phyloP scores from a whole-genome alignment of 1,139 yeast genomes.

The Wickerhamomyces sp. region DNA sequence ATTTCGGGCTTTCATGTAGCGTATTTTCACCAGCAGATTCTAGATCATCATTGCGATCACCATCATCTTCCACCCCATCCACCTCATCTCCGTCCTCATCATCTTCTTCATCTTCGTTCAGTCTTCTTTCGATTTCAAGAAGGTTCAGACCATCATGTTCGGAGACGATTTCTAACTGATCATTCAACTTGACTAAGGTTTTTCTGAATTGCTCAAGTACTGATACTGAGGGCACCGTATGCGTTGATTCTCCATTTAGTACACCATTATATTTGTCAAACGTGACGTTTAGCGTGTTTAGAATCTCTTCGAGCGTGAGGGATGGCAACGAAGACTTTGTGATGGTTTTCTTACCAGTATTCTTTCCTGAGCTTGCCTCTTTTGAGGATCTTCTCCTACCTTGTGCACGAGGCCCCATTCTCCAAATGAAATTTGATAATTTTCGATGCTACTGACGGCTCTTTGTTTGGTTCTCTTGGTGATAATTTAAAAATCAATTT shows the following conservation, averaged over 20 bases:
- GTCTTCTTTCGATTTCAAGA: conserved; percentile 12
- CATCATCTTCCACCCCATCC: conserved; percentile 6
- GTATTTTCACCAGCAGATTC: conserved; percentile 3
- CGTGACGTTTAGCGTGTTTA: conserved; percentile 46
- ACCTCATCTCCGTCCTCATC: conserved; percentile 7
- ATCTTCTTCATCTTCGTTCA: conserved; percentile 10
- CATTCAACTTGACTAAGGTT: conserved; percentile 42
- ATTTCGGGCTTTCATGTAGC: too few species aligned
- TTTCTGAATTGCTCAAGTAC: conserved; percentile 42
- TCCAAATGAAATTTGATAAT: too few species aligned
- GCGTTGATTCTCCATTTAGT: conserved; percentile 52
- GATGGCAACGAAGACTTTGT: conserved; percentile 27
- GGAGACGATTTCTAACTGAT: conserved; percentile 44
- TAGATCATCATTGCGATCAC: too few species aligned
- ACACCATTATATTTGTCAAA: conserved; percentile 58
- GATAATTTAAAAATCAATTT: too few species aligned
- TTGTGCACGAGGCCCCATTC: conserved; percentile 16
- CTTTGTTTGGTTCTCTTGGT: neutral
- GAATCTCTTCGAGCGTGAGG: conserved; percentile 43
- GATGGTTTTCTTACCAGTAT: conserved; percentile 21
- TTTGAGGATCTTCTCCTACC: conserved; percentile 17
- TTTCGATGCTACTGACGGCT: too few species aligned
- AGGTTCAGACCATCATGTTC: conserved; percentile 38
- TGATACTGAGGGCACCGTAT: conserved; percentile 41
- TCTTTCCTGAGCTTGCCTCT: conserved; percentile 14